These are phyloP conservation scores for Dioszegia crocea DNA, from an alignment of 768 basidiomycete species.

Conservation along the genomic window DNA sequence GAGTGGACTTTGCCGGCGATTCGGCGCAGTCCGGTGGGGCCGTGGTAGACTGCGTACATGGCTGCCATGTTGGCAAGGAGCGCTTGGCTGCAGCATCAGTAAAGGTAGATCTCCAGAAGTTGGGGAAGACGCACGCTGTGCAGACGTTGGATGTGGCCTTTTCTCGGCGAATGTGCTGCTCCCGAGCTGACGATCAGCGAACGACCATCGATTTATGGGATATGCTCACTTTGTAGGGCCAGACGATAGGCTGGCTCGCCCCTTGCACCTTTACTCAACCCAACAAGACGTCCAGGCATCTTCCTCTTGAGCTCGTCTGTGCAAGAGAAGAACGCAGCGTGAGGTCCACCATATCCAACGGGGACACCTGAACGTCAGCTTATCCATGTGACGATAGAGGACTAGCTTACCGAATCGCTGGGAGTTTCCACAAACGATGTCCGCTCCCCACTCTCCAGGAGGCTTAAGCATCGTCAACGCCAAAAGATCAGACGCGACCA, in stretches of 20 bases:
- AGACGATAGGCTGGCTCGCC: slow-evolving; percentile 87
- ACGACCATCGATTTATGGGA: background rate
- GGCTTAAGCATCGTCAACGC: slow-evolving; percentile 88
- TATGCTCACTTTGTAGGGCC: slow-evolving; percentile 80
- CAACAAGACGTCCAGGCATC: slow-evolving; percentile 97
- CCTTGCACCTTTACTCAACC: slow-evolving; percentile 74
- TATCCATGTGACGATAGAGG: background rate
- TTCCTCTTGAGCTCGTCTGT: slow-evolving; percentile 88
- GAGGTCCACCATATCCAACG: slow-evolving; percentile 93
- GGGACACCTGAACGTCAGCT: slow-evolving; percentile 58
- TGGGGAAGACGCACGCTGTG: slow-evolving; percentile 60
- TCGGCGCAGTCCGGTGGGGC: slow-evolving; percentile 72
- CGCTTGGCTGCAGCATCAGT: slow-evolving; percentile 58
- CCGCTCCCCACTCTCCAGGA: slow-evolving; percentile 98
- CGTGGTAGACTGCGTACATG: slow-evolving; percentile 93
- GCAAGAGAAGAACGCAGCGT: slow-evolving; percentile 95
- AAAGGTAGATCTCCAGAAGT: background rate
- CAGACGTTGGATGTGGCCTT: slow-evolving; percentile 99
- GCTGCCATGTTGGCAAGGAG: slow-evolving; percentile 98
- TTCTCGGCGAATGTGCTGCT: slow-evolving; percentile 95
- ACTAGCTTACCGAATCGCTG: slow-evolving; percentile 72
- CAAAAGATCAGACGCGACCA: slow-evolving; percentile 85
- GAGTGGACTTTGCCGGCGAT: slow-evolving; percentile 90
- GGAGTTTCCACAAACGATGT: slow-evolving; percentile 90
- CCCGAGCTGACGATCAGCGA: slow-evolving; percentile 65